Evolutionary conservation across 306 rosid genomes (phyloP), one percentile per base, ranked within the genome.

Genomic region (Adenanthera pavonina): DNA sequence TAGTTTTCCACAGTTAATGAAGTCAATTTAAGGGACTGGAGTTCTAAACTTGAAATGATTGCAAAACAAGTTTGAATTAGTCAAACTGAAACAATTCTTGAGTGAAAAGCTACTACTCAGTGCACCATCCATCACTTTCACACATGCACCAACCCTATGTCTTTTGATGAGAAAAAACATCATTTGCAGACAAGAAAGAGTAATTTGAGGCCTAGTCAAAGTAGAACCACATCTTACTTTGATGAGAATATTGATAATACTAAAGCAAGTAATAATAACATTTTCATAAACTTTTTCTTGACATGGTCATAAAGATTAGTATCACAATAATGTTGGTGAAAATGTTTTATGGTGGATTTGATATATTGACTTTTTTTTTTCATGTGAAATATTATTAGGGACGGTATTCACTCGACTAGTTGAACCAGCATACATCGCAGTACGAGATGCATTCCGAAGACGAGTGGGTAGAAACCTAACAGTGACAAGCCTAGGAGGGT

Each of bases 401-500:
- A 96, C 99, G 5, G 97, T 90, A 10, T 96, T 96, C 80, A 96
- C 98, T 10, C 79, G 99, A 12, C 82, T 96, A 43, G 99, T 89
- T 38, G 78, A 66, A 66, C 97, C 99, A 9, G 99, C 83, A 0
- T 96, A 93, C 65, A 57, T 36, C 0, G 98, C 97, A 0, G 92
- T 93, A 19, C 86, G 98, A 25, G 78, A 96, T 15, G 99, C 91
- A 82, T 96, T 96, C 78, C 81, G 94, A 0, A 76, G 92, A 57
- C 85, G 98, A 74, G 90, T 92, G 0, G 84, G 88, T 2, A 52
- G 85, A 38, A 90, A 61, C 12, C 12, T 87, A 4, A n/a, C 77
- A 0, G 89, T 87, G 68, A 86, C 98, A 8, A 33, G 87, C 6
- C 84, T 96, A 1, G 99, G 99, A 15, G 99, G 99, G 19, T 96